phyloP scores from a whole-genome alignment of 495 filamentous ascomycete species.

The Collariella sp. region DNA sequence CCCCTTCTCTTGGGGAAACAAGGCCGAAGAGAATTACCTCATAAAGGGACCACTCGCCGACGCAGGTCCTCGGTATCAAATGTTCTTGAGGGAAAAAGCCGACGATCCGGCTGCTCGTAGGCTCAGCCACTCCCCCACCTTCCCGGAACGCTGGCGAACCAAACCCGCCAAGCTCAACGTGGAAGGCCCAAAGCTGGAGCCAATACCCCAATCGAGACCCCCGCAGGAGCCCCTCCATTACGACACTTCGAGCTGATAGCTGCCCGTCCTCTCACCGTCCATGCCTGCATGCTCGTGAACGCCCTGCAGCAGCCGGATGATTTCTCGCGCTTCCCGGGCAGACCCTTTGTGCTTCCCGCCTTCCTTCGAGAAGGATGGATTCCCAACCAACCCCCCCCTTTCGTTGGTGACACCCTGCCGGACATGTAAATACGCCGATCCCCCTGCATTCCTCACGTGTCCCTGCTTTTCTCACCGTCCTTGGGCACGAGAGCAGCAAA shows the following conservation, averaged over 20 bases:
- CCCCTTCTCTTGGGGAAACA: too few species aligned
- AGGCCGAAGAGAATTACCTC: too few species aligned
- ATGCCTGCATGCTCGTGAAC: neutral
- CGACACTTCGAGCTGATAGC: neutral
- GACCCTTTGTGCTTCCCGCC: neutral
- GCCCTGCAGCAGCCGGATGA: neutral
- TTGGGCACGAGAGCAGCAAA: conserved; percentile 1
- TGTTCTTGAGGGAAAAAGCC: neutral
- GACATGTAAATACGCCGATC: conserved; percentile 2
- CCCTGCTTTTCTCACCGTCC: neutral
- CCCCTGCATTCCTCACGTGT: conserved; percentile 3
- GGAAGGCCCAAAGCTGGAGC: neutral
- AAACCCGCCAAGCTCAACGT: neutral
- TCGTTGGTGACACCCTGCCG: neutral
- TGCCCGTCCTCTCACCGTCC: neutral
- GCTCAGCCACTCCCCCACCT: neutral
- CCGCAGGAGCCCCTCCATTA: conserved; percentile 3
- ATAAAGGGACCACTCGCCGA: too few species aligned
- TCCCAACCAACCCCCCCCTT: neutral
- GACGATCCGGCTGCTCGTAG: neutral
- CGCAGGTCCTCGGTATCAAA: too few species aligned
- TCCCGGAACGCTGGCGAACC: neutral
- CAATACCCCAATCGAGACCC: neutral
- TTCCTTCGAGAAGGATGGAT: conserved; percentile 1
- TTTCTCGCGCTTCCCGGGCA: neutral